Base-by-base conservation (phyloP, 371 early-diverging fungal species). In the Phascolomyces articulosus region DNA sequence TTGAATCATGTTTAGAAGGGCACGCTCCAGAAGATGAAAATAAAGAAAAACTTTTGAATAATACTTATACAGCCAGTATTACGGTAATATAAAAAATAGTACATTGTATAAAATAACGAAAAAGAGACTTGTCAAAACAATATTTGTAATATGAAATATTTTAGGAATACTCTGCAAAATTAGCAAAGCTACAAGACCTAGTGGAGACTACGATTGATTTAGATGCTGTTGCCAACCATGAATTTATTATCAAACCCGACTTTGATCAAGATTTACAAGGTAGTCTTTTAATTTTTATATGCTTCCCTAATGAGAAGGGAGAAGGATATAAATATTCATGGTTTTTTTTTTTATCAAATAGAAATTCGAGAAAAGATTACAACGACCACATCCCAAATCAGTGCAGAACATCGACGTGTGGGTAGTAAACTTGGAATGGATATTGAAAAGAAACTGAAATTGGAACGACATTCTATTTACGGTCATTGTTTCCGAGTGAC, bases 171-270 rank as follows among this genome's bases (percentile, higher is more conserved):
- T 69, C 66, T 21, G 78, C 67, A 11, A 79, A 88, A 34, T 76
- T 97, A 31, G 71, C 67, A 26, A 88, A 88, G 20, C 70, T 94
- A 28, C 81, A 86, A 64, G 88, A 90, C 41, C 69, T 96, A 63
- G 93, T 98, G 3, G 98, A 95, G 64, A 89, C 90, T 0, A 94
- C 95, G 0, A 88, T 98, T 57, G 99, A 98, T 74, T 75, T 98
- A 23, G 88, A 88, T 8, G 93, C 94, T 3, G 85, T 90, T 0
- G 95, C 95, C 40, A 74, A 84, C 56, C 97, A 98, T 72, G 93
- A 96, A 68, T 97, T 91, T 67, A 73, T 92, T n/a, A 89, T 98
- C 63, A 91, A 91, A 44, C 79, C 97, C 0, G 91, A 93, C 40
- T 92, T 92, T 72, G 94, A 96, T 74, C 82, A 83, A 27, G 84